Evolutionary conservation across 73 alveolate species (phyloP).

Genomic region (Tetrahymena borealis): DNA sequence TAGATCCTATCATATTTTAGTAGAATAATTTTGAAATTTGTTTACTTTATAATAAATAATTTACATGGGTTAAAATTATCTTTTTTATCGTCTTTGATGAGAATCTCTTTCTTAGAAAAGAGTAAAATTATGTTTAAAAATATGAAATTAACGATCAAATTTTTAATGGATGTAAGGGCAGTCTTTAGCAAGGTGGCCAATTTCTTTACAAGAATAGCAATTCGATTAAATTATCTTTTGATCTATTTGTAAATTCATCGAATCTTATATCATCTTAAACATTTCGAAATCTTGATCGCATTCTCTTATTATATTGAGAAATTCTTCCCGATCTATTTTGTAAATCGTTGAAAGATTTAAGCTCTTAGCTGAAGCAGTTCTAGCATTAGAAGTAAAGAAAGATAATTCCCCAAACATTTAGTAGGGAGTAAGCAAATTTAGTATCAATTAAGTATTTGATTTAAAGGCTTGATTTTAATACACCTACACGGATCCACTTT

Average conservation of each 20-base stretch:
- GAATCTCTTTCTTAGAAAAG: not conserved
- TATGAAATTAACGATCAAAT: not conserved
- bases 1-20: too few relatives aligned
- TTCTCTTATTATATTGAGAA: not conserved
- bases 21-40: too few relatives aligned
- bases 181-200: not conserved
- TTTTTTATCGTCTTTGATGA: not conserved
- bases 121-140: not conserved
- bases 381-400: not conserved
- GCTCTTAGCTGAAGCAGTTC: not conserved
- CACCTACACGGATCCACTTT: not conserved
- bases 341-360: not conserved
- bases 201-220: not conserved
- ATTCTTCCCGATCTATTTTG: not conserved
- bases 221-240: not conserved
- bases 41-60: too few relatives aligned
- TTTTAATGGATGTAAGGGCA: not conserved
- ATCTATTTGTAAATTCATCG: not conserved
- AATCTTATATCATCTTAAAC: not conserved
- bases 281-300: not conserved
- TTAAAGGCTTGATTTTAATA: not conserved
- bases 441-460: not conserved
- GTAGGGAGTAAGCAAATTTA: not conserved
- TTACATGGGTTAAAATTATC: not conserved
- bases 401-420: not conserved